Percentiles rank a stretch among this genome's conserved stretches.
Conservation (phyloP, 2,329 filamentous ascomycete species). For the Xylaria sp. region DNA sequence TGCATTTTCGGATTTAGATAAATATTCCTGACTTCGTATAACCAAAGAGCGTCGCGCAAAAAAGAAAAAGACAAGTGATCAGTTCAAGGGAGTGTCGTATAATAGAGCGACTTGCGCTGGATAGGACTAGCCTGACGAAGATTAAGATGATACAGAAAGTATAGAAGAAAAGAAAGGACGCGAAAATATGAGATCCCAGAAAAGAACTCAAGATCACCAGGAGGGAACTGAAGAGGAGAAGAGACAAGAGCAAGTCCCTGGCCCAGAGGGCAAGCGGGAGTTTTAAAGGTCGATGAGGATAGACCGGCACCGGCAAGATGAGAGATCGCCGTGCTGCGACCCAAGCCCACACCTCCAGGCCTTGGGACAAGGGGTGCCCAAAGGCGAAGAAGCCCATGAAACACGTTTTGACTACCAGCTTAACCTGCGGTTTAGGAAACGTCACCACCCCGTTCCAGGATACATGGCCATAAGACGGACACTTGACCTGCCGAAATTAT, state of each 20-base stretch:
- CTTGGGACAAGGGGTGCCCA: constrained; percentile 28
- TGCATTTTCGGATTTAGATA: constrained; percentile 52
- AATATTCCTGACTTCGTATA: constrained; percentile 20
- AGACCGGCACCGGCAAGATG: constrained; percentile 35
- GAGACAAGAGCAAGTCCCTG: constrained; percentile 30
- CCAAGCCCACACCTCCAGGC: constrained; percentile 34
- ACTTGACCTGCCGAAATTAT: constrained; percentile 23
- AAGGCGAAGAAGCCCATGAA: constrained; percentile 34
- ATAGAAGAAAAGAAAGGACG: constrained; percentile 26
- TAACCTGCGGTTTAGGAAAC: constrained; percentile 23
- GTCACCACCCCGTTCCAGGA: constrained; percentile 11
- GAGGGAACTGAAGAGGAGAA: constrained; percentile 33
- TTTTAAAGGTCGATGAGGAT: constrained; percentile 43
- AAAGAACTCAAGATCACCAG: constrained; percentile 29
- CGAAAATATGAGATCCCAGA: constrained; percentile 32
- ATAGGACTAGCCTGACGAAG: constrained; percentile 53
- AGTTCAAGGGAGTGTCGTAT: constrained; percentile 34
- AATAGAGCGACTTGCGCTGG: constrained; percentile 51
- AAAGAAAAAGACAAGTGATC: constrained; percentile 32
- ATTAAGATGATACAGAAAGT: constrained; percentile 24
- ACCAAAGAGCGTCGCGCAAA: constrained; percentile 22
- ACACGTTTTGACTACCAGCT: constrained; percentile 36
- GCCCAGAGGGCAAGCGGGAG: constrained; percentile 41
- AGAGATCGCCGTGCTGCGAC: constrained; percentile 43
- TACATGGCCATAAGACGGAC: constrained; percentile 22